phyloP scores from a whole-genome alignment of 2,329 filamentous ascomycete species.

The Cladosporium sp. region DNA sequence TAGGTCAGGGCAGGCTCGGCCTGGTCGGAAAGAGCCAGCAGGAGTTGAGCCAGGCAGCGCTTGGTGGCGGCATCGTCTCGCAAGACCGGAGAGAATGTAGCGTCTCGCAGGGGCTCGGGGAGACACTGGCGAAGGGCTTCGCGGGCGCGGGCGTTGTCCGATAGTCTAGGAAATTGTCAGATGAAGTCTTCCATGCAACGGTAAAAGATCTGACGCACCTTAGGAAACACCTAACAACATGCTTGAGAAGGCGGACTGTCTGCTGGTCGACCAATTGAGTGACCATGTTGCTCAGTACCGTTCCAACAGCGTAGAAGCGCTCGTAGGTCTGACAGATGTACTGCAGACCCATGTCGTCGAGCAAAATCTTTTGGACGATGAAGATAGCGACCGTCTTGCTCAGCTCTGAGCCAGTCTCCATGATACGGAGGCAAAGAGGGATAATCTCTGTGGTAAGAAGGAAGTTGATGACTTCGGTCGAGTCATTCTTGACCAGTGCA shows the following conservation, averaged over 20 bases:
- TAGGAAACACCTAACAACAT: conserved; percentile 95
- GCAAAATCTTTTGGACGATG: conserved; percentile 97
- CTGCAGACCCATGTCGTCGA: conserved; percentile 93
- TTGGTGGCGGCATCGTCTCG: conserved; percentile 97
- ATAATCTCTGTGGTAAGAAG: conserved; percentile 98
- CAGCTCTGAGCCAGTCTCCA: conserved; percentile 97
- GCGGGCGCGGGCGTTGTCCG: conserved; percentile 90
- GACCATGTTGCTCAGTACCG: conserved; percentile 97
- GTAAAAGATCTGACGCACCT: conserved; percentile 44
- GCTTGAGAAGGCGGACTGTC: conserved; percentile 90
- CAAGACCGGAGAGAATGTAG: conserved; percentile 93
- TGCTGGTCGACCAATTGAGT: conserved; percentile 96
- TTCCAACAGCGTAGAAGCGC: conserved; percentile 95
- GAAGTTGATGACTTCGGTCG: conserved; percentile 97
- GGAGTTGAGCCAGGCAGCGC: conserved; percentile 90
- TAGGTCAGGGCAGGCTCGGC: conserved; percentile 30
- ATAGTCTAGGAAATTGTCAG: conserved; percentile 57
- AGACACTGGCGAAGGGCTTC: conserved; percentile 94
- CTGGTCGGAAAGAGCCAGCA: conserved; percentile 87
- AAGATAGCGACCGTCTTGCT: conserved; percentile 99
- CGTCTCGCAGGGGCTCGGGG: conserved; percentile 95
- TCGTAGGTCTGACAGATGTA: conserved; percentile 99
- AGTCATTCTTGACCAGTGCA: conserved; percentile 97
- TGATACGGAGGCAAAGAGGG: conserved; percentile 92
- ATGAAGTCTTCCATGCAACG: neutral